Percentiles rank a stretch among this genome's conserved stretches.
Evolutionary conservation across 2,329 filamentous ascomycete species (phyloP).

Genomic region (Biscogniauxia sp.): DNA sequence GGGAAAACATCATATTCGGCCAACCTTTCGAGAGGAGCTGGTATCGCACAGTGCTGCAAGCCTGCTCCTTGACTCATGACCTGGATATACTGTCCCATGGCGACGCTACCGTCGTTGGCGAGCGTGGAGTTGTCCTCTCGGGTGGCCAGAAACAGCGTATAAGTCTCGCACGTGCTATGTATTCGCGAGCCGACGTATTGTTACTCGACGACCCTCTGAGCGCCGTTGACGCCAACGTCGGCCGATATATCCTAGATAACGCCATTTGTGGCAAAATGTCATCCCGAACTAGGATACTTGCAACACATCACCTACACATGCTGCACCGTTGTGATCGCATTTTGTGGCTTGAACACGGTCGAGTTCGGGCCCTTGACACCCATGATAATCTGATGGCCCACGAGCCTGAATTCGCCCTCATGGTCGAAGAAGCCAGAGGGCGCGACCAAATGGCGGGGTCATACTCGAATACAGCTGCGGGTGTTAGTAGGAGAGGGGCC

Average conservation of each 20-base stretch:
- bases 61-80: slow-evolving; percentile 78
- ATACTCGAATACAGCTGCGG: slow-evolving; percentile 22
- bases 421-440: slow-evolving; percentile 37
- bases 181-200: slow-evolving; percentile 63
- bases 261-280: slow-evolving; percentile 77
- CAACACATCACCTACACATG: slow-evolving; percentile 72
- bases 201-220: slow-evolving; percentile 65
- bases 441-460: slow-evolving; percentile 2
- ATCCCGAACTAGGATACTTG: slow-evolving; percentile 80
- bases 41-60: slow-evolving; percentile 76
- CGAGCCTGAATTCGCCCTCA: slow-evolving; percentile 55
- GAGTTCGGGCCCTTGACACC: slow-evolving; percentile 60
- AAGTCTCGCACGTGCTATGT: slow-evolving; percentile 78
- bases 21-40: slow-evolving; percentile 68
- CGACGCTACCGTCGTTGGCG: slow-evolving; percentile 85
- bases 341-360: slow-evolving; percentile 64
- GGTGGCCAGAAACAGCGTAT: slow-evolving; percentile 90
- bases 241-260: slow-evolving; percentile 77
- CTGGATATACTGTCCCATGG: slow-evolving; percentile 82
- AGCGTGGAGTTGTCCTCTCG: slow-evolving; percentile 87
- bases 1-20: slow-evolving; percentile 84
- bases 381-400: slow-evolving; percentile 62
- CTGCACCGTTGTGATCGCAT: slow-evolving; percentile 66
- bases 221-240: slow-evolving; percentile 65
- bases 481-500: not conserved